Base-by-base conservation (phyloP, 1,139 yeast species). In the Hansenula sp. region DNA sequence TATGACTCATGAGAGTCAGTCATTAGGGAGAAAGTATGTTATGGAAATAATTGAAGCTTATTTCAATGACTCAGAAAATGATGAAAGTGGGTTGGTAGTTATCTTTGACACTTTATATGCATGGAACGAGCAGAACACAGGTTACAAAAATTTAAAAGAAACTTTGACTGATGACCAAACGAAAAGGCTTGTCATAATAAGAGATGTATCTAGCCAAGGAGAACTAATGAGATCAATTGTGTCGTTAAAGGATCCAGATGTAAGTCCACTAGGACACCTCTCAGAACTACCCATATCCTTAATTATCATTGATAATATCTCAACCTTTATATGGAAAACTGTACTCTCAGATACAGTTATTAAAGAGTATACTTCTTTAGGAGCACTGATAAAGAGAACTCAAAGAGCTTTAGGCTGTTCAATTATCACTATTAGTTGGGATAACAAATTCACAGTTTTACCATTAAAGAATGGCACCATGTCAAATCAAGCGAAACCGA, bases 341-440 rank as follows among this genome's bases (percentile, higher is more conserved):
- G 29, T 21, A n/a, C 19, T 18, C 3, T 20, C 8, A 12, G 33
- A 30, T n/a, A 32, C 18, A 3, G 29, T 31, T 11, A 10, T 17
- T 16, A 22, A 33, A 19, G 43, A 42, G 17, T 39, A 31, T 22
- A 18, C 13, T 2, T n/a, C 41, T 1, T 14, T 42, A 4, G 36
- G 22, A 2, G n/a, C 26, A 2, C 16, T 24, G 2, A 21, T 42
- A 5, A 34, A 10, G 7, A 34, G n/a, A 12, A 20, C 40, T 1
- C 25, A 37, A 11, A 8, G 16, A 2, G 32, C 25, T 16, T 21
- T 39, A 10, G 42, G 42, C 10, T 40, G 45, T 25, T 17, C 32
- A 10, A 28, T 43, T 3, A 29, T 43, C 4, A 34, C 34, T 4
- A 35, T 39, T 3, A 19, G 38, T 14, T 38, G 37, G 37, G 45